A percentile compares a stretch with the other conserved stretches of the same genome.
Conservation (phyloP, 192 early-diverging fungal species). For the Podila clonocystis region DNA sequence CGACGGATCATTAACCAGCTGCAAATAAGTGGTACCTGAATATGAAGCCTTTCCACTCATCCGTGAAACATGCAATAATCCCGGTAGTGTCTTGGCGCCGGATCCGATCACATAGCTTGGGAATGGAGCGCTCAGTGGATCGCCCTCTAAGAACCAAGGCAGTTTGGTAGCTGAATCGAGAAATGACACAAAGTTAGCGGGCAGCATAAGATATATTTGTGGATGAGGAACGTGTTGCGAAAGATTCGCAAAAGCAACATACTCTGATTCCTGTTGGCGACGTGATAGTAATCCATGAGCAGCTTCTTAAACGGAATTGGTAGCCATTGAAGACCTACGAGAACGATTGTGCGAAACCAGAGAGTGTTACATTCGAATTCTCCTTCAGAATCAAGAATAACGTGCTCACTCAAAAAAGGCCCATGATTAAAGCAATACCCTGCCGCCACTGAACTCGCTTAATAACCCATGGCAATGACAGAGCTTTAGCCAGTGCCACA, state of each 20-base stretch:
- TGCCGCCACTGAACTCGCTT: conserved; percentile 47
- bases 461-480: conserved; percentile 31
- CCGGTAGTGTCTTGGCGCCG: conserved; percentile 21
- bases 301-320: conserved; percentile 47
- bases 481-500: conserved; percentile 24
- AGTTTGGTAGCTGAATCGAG: conserved; percentile 15
- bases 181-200: too few species aligned
- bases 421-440: conserved; percentile 2
- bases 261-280: conserved; percentile 31
- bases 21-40: conserved; percentile 15
- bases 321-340: conserved; percentile 40
- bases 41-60: conserved; percentile 46
- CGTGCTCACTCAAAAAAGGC: neutral
- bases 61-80: conserved; percentile 33
- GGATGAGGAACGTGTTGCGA: neutral
- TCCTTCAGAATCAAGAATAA: neutral
- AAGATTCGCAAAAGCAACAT: neutral
- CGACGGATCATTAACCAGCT: too few species aligned
- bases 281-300: conserved; percentile 49
- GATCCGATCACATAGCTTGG: conserved; percentile 43
- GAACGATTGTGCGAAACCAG: neutral
- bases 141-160: conserved; percentile 47
- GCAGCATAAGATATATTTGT: neutral
- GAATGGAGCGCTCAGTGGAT: conserved; percentile 25
- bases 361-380: neutral